Percentiles rank a stretch among this genome's conserved stretches.
Conservation (phyloP, 1,284 basidiomycete genomes). For the Pseudozyma sp. region DNA sequence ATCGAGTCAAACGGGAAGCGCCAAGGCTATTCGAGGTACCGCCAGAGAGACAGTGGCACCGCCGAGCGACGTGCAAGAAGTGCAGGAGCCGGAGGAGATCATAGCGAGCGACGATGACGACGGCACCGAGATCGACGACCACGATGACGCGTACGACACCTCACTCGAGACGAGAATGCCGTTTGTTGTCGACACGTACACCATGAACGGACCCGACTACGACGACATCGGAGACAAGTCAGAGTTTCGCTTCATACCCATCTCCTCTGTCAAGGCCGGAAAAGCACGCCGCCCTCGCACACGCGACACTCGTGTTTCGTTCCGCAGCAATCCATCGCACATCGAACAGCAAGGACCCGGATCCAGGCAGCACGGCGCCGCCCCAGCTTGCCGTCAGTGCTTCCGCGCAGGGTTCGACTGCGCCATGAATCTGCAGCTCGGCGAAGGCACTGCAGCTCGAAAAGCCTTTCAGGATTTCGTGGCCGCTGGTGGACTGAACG, state of each 20-base stretch:
- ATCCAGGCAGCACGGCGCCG: constrained; percentile 29
- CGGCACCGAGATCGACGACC: constrained; percentile 39
- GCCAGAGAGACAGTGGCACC: constrained; percentile 35
- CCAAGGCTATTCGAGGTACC: constrained; percentile 15
- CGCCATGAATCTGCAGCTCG: constrained; percentile 55
- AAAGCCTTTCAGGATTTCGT: constrained; percentile 59
- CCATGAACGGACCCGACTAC: constrained; percentile 1
- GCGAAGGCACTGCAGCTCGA: constrained; percentile 45
- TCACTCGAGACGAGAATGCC: constrained; percentile 18
- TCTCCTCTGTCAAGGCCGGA: constrained; percentile 41
- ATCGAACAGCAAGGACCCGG: constrained; percentile 27
- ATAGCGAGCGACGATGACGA: constrained; percentile 15
- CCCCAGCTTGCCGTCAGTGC: constrained; percentile 46
- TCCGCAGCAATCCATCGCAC: constrained; percentile 40
- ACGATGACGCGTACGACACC: constrained; percentile 22
- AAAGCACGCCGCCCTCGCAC: constrained; percentile 46
- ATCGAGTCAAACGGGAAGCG: constrained; percentile 6
- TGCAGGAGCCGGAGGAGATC: constrained; percentile 30
- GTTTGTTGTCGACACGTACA: constrained; percentile 35
- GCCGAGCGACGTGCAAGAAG: constrained; percentile 49
- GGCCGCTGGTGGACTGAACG: constrained; percentile 48
- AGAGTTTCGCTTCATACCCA: constrained; percentile 48
- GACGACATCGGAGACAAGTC: constrained; percentile 15
- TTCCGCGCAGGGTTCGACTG: constrained; percentile 57
- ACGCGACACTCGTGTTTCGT: constrained; percentile 50